Evolutionary conservation across 139 green algal genomes (phyloP).

Genomic region (Chlorella sorokiniana): DNA sequence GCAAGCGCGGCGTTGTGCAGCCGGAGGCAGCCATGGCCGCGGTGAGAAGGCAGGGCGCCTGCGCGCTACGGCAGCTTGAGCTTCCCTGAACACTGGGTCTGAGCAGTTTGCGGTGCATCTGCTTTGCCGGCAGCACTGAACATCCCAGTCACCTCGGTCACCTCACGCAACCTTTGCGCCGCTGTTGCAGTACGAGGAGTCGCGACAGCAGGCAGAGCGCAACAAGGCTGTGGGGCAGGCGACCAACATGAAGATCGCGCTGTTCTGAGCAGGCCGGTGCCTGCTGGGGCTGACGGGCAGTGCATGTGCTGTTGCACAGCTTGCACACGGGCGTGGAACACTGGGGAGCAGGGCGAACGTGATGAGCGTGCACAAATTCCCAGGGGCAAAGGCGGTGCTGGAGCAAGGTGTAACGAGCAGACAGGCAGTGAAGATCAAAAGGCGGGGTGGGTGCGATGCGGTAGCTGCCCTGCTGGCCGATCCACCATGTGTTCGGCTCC

Average conservation of each 20-base stretch:
- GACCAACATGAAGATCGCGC: conserved; percentile 10
- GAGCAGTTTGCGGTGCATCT: background rate
- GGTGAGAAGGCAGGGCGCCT: background rate
- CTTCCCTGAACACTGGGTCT: background rate
- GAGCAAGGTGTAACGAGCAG: background rate
- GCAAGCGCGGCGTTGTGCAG: conserved; percentile 23
- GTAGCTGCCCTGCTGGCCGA: background rate
- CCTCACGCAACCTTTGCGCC: background rate
- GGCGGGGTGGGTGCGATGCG: too few relatives aligned
- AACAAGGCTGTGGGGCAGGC: conserved; percentile 21
- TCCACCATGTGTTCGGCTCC: background rate
- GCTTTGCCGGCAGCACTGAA: background rate
- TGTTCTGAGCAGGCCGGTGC: background rate
- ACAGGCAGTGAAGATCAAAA: background rate
- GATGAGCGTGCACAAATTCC: too few relatives aligned
- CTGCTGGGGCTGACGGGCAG: background rate
- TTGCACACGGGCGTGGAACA: too few relatives aligned
- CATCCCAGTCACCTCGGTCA: background rate
- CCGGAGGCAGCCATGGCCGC: conserved; percentile 4
- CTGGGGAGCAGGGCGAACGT: too few relatives aligned
- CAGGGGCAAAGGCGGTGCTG: too few relatives aligned
- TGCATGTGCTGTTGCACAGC: background rate
- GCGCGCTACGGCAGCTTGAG: background rate
- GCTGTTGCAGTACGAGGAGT: conserved; percentile 28
- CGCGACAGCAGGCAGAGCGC: conserved; percentile 6